Evolutionary conservation across 306 rosid genomes (phyloP), one percentile per base, ranked within the genome.

Genomic region (Trifolium dubium): DNA sequence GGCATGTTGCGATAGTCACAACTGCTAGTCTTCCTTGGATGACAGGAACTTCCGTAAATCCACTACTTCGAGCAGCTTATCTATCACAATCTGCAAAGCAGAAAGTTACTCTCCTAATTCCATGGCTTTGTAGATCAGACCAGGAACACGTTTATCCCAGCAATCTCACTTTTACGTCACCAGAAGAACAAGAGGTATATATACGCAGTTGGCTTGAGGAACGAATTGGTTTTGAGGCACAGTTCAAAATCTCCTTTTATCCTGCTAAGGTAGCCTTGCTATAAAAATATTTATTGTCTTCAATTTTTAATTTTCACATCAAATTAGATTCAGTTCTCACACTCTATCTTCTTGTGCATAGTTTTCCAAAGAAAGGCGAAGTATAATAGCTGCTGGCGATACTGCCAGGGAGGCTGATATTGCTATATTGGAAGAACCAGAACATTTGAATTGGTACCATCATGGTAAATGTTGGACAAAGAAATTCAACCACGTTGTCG

Each of bases 1-100:
- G 97, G 64, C 92, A 89, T 71, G 85, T 91, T 82, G 98, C 98
- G 37, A 93, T 93, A 53, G 96, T 93, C 69, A 93, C 98, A 58
- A 93, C 98, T 35, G 97, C 98, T 56, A 93, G 97, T 83, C 96
- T 93, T 88, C 97, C 97, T 72, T 93, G 98, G 98, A 91, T 93
- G 98, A 93, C 97, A 0, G 98, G 98, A 77, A 91, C 98, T 49
- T 91, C 98, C 34, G 97, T 93, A 67, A 93, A 93, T 64, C 98
- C 97, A 39, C 83, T 91, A 69, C 89, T 91, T 77, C 89, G 98
- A 69, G 98, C 98, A 63, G 97, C 98, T 29, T 91, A 93, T 84
- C 84, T 93, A 72, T 89, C 98, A 12, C 77, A 86, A 70, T 83
- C 92, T 66, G 87, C 89, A 55, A 88, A 85, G 67, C 96, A 87